A percentile compares a stretch with the other conserved stretches of the same genome.
These are phyloP conservation scores for Macrophomina tecta DNA, from an alignment of 2,329 filamentous ascomycete genomes.

Conservation along the genomic window DNA sequence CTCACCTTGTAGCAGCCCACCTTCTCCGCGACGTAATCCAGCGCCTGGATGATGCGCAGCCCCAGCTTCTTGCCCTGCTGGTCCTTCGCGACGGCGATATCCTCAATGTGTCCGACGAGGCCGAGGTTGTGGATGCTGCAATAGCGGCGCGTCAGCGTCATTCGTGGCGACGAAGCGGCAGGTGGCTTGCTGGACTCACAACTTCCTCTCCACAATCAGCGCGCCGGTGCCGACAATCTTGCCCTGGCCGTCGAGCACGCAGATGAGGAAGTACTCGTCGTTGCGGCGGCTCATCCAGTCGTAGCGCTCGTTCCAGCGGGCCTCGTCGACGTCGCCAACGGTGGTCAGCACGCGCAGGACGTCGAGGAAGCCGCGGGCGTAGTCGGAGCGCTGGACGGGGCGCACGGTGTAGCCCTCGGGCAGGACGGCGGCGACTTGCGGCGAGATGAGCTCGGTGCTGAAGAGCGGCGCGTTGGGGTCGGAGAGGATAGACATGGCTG, in stretches of 20 bases:
- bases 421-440: constrained; percentile 72
- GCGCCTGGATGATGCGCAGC: constrained; percentile 87
- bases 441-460: constrained; percentile 75
- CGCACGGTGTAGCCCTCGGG: constrained; percentile 84
- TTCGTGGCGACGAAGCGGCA: too few species aligned
- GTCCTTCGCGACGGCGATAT: constrained; percentile 92
- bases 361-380: constrained; percentile 82
- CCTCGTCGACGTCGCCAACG: constrained; percentile 82
- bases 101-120: constrained; percentile 92
- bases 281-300: constrained; percentile 78
- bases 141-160: too few species aligned
- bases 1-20: constrained; percentile 88
- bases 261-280: constrained; percentile 83
- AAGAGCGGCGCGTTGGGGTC: constrained; percentile 68
- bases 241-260: constrained; percentile 75
- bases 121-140: constrained; percentile 75
- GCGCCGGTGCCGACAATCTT: constrained; percentile 89
- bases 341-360: constrained; percentile 90
- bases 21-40: constrained; percentile 85
- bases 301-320: constrained; percentile 76
- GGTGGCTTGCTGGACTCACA: constrained; percentile 54
- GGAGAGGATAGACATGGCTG: constrained; percentile 30
- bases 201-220: constrained; percentile 91
- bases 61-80: constrained; percentile 98
- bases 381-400: constrained; percentile 79